These are phyloP conservation scores for Salix suchowensis DNA, from an alignment of 345 rosid genomes.

Conservation along the genomic window DNA sequence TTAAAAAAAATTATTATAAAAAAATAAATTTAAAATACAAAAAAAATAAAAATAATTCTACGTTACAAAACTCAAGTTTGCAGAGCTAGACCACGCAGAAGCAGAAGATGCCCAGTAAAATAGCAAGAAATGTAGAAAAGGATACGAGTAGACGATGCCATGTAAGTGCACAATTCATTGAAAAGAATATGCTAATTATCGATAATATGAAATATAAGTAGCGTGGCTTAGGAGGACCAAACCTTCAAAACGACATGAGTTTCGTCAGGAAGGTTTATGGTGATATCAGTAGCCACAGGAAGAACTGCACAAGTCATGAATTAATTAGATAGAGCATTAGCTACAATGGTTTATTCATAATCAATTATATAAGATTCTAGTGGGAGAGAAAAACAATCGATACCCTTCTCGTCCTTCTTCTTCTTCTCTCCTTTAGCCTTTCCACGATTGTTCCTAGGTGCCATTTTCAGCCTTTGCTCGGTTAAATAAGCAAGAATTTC, in stretches of 20 bases:
- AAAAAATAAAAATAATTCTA: too few relatives aligned
- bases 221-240: slow-evolving; percentile 5
- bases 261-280: slow-evolving; percentile 78
- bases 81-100: background rate
- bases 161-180: background rate
- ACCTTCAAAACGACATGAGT: slow-evolving; percentile 78
- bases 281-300: slow-evolving; percentile 77
- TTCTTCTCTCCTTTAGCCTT: slow-evolving; percentile 91
- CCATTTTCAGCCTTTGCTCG: slow-evolving; percentile 49
- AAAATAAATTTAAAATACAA: too few relatives aligned
- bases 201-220: background rate
- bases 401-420: slow-evolving; percentile 97
- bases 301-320: slow-evolving; percentile 54
- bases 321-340: background rate
- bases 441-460: slow-evolving; percentile 88
- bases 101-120: background rate
- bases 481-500: slow-evolving; percentile 16
- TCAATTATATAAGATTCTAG: background rate
- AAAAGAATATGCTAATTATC: background rate
- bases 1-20: too few relatives aligned
- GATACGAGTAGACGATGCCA: background rate
- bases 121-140: background rate
- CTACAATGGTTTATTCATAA: background rate
- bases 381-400: background rate
- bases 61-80: too few relatives aligned